Percentiles rank a stretch among this genome's conserved stretches.
These are phyloP conservation scores for Eucommia ulmoides DNA, from an alignment of 257 asterid genomes.

Conservation along the genomic window DNA sequence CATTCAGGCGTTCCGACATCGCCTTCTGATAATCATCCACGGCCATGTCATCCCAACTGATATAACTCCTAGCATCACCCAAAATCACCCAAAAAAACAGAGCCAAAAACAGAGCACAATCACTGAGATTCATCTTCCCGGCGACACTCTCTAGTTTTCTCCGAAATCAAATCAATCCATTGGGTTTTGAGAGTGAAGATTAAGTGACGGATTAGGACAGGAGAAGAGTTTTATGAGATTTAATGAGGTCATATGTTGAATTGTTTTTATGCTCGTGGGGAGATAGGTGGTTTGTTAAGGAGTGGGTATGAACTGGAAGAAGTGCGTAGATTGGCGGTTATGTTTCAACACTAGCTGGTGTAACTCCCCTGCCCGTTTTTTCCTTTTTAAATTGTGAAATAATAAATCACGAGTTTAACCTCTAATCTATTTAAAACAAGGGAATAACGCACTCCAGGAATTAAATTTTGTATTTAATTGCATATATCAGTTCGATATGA, in stretches of 20 bases:
- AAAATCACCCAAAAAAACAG: not conserved
- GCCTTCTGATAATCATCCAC: constrained; percentile 8
- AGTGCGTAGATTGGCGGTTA: not conserved
- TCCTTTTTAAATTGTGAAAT: not conserved
- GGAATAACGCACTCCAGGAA: not conserved
- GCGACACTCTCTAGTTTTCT: not conserved
- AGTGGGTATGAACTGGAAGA: not conserved
- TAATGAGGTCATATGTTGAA: not conserved
- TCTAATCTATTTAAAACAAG: not conserved
- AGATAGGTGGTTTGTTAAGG: not conserved
- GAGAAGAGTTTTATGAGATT: not conserved
- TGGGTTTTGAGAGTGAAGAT: not conserved
- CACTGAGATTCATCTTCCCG: not conserved
- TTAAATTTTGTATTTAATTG: not conserved
- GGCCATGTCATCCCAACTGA: constrained; percentile 61
- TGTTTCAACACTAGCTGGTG: not conserved
- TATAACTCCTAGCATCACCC: not conserved
- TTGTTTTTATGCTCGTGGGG: not conserved
- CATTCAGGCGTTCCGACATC: constrained; percentile 8
- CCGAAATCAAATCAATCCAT: not conserved
- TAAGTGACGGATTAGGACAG: not conserved
- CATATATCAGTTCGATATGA: no score
- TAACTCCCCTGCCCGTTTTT: no score
- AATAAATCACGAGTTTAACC: not conserved
- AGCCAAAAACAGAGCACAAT: not conserved